phyloP scores from a whole-genome alignment of 2,329 filamentous ascomycete genomes.

The Cladorrhinum sp. region DNA sequence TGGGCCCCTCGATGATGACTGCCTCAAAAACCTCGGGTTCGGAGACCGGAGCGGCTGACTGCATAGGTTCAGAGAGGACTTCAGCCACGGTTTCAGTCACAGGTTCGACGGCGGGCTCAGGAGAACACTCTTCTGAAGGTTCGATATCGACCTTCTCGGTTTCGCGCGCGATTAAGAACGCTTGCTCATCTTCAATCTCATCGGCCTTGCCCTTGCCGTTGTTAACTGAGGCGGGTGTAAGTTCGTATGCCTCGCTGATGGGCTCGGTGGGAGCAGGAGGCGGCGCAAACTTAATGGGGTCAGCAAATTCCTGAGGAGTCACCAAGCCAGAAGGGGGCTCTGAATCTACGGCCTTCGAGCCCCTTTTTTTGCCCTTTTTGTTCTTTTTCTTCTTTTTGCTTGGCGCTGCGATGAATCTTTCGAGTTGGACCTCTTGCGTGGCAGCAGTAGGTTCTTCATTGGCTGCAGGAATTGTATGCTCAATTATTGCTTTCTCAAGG shows the following conservation, averaged over 20 bases:
- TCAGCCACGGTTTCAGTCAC: background rate
- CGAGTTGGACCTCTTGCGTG: background rate
- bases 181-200: background rate
- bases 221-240: background rate
- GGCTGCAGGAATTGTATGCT: background rate
- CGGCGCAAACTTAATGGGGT: background rate
- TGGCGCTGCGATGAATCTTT: conserved; percentile 19
- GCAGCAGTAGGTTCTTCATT: background rate
- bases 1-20: no score
- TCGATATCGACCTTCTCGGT: background rate
- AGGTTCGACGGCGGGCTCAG: background rate
- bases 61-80: background rate
- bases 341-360: conserved; percentile 14
- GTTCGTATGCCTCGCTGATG: conserved; percentile 12
- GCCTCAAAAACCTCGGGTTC: no score
- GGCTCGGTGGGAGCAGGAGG: background rate
- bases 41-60: no score
- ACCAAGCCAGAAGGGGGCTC: conserved; percentile 15
- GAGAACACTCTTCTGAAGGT: background rate
- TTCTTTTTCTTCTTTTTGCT: conserved; percentile 27
- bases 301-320: conserved; percentile 8
- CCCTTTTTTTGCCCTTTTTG: conserved; percentile 34
- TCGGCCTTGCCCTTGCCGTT: conserved; percentile 17
- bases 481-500: background rate
- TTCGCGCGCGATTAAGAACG: background rate